Evolutionary conservation across 108 stramenopile genomes (phyloP), one percentile per base, ranked within the genome.

Genomic region (Mayamaea pseudoterrestris): DNA sequence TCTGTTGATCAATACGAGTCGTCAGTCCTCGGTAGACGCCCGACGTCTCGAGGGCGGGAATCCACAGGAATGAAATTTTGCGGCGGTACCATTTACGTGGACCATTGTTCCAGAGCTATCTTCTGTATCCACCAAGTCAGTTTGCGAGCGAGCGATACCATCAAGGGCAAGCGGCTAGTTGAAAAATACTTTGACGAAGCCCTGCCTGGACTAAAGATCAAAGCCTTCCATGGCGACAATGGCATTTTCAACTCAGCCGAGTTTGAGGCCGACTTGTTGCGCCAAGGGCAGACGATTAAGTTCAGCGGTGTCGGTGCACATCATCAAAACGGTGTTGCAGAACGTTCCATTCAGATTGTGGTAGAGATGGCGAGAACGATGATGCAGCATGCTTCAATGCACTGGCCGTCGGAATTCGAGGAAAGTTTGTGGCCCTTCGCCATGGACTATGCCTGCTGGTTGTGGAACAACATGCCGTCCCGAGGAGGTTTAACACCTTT

Each of bases 371-470:
- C 68, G 8, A 28, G 50, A 1, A 35, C 69, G 4, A 65, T 68
- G 47, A 29, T 76, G 43, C 7, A 68, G 5, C 74, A 75, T 47
- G 49, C 35, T 0, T 17, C 48, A 0, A 25, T 76, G 2, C 58
- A 54, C 30, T 73, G 71, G 76, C 53, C 58, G 0, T 31, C 53
- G 1, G 0, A 27, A 0, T 50, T 52, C 23, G 35, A 48, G 13
- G 22, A 47, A 3, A 31, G 37, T 5, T 57, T 63, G 0, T 78
- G 71, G 76, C 68, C 76, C 27, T 45, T 70, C 27, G 71, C 76
- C 5, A 30, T 77, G 4, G 28, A 61, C 4, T 61, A 78, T 31
- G 57, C 71, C 13, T 58, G 58, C 0, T 63, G 44, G 12, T 3
- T 67, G 0, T 44, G 49, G 23, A 73, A 78, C 34, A 45, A 55